These are phyloP conservation scores for Picea abies DNA, from an alignment of 83 land plant genomes.

Conservation along the genomic window DNA sequence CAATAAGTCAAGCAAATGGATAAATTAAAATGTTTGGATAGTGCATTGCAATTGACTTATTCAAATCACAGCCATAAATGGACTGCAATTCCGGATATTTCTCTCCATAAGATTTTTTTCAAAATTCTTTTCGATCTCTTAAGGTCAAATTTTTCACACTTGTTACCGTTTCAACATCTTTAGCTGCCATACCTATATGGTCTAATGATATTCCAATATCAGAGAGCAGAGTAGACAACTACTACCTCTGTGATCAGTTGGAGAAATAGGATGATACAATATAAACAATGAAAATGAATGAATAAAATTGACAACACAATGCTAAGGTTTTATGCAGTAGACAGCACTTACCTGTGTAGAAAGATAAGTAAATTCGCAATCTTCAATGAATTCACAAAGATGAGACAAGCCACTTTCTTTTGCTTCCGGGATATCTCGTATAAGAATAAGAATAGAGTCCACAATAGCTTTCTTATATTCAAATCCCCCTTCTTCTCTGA, in stretches of 20 bases:
- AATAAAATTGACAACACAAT: not conserved
- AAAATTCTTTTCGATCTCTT: not conserved
- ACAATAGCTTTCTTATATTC: constrained; percentile 99
- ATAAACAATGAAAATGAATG: not conserved
- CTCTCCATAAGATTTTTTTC: not conserved
- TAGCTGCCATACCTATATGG: not conserved
- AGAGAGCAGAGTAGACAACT: not conserved
- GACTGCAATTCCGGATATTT: not conserved
- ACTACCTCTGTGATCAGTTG: not conserved
- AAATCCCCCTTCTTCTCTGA: constrained; percentile 98
- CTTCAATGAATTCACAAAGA: constrained; percentile 98
- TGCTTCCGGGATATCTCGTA: constrained; percentile 96
- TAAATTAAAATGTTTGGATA: not conserved
- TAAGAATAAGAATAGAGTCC: constrained; percentile 95
- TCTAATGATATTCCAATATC: not conserved
- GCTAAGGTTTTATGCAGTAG: not conserved
- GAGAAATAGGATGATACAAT: not conserved
- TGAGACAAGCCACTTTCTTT: constrained; percentile 95
- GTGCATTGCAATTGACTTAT: too few species aligned
- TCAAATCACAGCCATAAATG: too few species aligned
- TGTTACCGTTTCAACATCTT: not conserved
- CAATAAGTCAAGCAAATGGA: not conserved
- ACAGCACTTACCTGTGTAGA: constrained; percentile 80
- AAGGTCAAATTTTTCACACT: not conserved
- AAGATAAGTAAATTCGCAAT: constrained; percentile 97